Base-by-base conservation (phyloP, 225 moss, liverwort and hornwort genomes). In the Pseudoscleropodium purum region DNA sequence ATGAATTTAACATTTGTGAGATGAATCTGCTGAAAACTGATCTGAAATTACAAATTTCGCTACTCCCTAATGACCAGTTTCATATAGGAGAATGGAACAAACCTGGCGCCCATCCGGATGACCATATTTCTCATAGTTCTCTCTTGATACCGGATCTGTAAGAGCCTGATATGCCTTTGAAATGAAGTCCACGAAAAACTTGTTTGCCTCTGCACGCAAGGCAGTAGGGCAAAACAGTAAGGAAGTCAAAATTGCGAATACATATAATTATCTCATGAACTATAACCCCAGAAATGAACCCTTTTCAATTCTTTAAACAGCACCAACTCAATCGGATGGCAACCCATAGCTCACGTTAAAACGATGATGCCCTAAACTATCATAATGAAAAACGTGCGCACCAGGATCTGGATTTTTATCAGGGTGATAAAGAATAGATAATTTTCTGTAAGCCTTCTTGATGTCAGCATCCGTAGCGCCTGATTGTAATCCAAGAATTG, bases 51-150 rank as follows among this genome's bases (percentile, higher is more conserved):
- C 30, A 59, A n/a, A 68, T 45, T 75, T 75, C 49, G 65, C n/a
- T 26, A 61, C 63, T n/a, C 63, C 56, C 77, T 70, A 62, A 70
- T 41, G 59, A 57, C 25, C 49, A 45, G 56, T 77, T 84, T 63
- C 78, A 86, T 70, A 30, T 49, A n/a, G 11, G 66, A 86, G 30
- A 66, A 75, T 25, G 36, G 15, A 75, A 89, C 89, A 83, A 91
- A 97, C 96, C 96, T 97, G 95, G 78, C 96, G 94, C 86, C 99
- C 99, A 88, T 99, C 99, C 37, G 99, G 99, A 94, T 99, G 99
- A 61, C 99, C 99, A 86, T 91, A 99, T 86, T 99, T 99, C 81
- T 93, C 95, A 89, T 94, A 99, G 90, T 99, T 99, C 79, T 97
- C 97, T 89, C 94, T 92, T 77, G 97, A 90, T 52, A 90, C 95